Base-by-base conservation (phyloP, 306 rosid genomes). In the Sphenostylis stenocarpa region DNA sequence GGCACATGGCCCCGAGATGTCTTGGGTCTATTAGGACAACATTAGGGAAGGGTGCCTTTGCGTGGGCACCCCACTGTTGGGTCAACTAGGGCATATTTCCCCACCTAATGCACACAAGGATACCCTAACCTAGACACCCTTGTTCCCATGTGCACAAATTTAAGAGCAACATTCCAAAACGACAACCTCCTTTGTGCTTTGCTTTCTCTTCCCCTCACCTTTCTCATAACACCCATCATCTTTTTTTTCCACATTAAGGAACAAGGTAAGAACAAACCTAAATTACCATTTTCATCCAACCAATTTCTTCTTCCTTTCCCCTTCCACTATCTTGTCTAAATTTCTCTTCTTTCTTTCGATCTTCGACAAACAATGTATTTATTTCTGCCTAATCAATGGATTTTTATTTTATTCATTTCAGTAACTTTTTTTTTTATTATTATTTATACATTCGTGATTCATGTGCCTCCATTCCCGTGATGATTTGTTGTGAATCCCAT, bases 71-170 rank as follows among this genome's bases (percentile, higher is more conserved):
- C 90, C 84, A 75, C 33, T 91, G 99, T 90, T 92, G 96, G 99
- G 97, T 92, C 87, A 87, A 86, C 85, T 19, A 82, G 82, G 87
- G 88, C 96, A 86, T 87, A 87, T 86, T 89, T 88, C 97, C 99
- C 99, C 92, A 92, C 95, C 89, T 55, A 87, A 84, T 84, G 77
- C 88, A 83, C 85, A 85, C 26, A 87, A 77, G 80, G 75, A 84
- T 89, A 81, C 93, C 93, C 86, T 82, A 84, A 82, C 74, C 78
- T 87, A 87, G 94, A 90, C 97, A 85, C 76, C 91, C 60, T 95
- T 95, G 96, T 95, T 95, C 90, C 97, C 98, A 95, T 95, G 99
- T 95, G 99, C 90, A 33, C 89, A 49, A 87, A 90, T 90, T 94
- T 87, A 91, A 91, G 85, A 85, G 94, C 96, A 91, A 90, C 91